phyloP scores from a whole-genome alignment of 169 alveolate species.

The Plasmodium malariae region DNA sequence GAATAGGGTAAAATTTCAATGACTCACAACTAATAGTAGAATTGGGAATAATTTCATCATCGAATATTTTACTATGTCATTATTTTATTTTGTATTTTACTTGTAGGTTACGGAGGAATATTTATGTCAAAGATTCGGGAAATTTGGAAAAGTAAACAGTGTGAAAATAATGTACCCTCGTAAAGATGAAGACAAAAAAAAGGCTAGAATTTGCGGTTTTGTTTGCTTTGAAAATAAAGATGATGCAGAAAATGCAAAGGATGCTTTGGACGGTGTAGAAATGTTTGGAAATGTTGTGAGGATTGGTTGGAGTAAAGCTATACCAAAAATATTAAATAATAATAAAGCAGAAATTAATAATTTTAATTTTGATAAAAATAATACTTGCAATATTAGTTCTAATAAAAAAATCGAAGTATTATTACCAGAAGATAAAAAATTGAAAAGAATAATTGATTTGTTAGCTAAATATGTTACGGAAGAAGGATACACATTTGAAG shows the following conservation, averaged over 20 bases:
- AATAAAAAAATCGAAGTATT: slow-evolving; percentile 77
- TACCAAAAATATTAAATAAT: slow-evolving; percentile 26
- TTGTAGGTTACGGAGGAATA: slow-evolving; percentile 88
- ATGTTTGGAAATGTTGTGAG: slow-evolving; percentile 87
- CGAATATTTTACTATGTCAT: too few species aligned
- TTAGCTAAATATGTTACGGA: slow-evolving; percentile 83
- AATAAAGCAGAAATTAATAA: slow-evolving; percentile 24
- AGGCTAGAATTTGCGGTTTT: slow-evolving; percentile 87
- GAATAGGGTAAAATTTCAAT: too few species aligned
- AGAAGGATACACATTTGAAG: slow-evolving; percentile 75
- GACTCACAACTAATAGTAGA: too few species aligned
- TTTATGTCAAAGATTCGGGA: slow-evolving; percentile 86
- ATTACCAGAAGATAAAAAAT: slow-evolving; percentile 79
- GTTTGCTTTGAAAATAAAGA: slow-evolving; percentile 85
- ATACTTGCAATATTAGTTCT: neutral
- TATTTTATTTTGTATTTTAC: neutral
- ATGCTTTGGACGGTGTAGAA: slow-evolving; percentile 83
- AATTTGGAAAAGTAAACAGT: slow-evolving; percentile 88
- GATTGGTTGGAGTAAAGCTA: slow-evolving; percentile 84
- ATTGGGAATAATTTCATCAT: too few species aligned
- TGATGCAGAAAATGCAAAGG: slow-evolving; percentile 88
- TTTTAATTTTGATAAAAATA: slow-evolving; percentile 15
- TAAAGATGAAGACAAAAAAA: slow-evolving; percentile 86
- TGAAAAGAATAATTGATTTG: slow-evolving; percentile 80
- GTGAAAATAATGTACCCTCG: slow-evolving; percentile 91